A percentile compares a stretch with the other conserved stretches of the same genome.
Conservation (phyloP, 306 rosid genomes). For the Quercus rubra region DNA sequence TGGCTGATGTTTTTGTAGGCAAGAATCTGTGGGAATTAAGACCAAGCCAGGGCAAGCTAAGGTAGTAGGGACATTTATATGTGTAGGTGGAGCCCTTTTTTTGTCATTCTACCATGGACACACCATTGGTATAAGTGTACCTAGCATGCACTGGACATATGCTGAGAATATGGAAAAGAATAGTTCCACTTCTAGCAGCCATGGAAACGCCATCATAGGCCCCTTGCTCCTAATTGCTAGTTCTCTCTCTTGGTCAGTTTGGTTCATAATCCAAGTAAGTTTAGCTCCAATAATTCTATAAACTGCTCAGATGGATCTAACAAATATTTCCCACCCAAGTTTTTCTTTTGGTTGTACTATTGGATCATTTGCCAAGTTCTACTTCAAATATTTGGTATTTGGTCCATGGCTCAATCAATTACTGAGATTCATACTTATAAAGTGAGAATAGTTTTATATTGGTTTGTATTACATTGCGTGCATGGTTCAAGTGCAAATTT, state of each 20-base stretch:
- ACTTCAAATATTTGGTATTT: no score
- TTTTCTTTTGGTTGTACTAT: not conserved
- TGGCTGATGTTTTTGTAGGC: conserved; percentile 37
- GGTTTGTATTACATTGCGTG: no score
- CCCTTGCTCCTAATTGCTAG: conserved; percentile 40
- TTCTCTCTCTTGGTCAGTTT: conserved; percentile 50
- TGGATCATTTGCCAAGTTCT: no score
- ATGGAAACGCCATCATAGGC: conserved; percentile 30
- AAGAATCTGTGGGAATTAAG: conserved; percentile 58
- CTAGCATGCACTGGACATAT: conserved; percentile 68
- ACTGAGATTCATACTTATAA: no score
- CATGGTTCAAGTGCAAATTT: no score
- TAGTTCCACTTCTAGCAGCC: conserved; percentile 11
- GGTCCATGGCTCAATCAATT: no score
- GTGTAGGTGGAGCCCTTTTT: conserved; percentile 73
- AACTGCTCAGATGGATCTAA: no score
- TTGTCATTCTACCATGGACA: conserved; percentile 84
- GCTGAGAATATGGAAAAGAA: conserved; percentile 30
- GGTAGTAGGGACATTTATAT: conserved; percentile 56
- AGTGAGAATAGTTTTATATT: no score
- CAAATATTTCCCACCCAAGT: no score
- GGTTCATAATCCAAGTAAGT: conserved; percentile 74
- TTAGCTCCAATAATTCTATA: not conserved
- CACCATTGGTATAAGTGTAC: conserved; percentile 40
- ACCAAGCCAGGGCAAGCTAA: conserved; percentile 47